These are phyloP conservation scores for Scedosporium dehoogii DNA, from an alignment of 2,329 filamentous ascomycete genomes.

Conservation along the genomic window DNA sequence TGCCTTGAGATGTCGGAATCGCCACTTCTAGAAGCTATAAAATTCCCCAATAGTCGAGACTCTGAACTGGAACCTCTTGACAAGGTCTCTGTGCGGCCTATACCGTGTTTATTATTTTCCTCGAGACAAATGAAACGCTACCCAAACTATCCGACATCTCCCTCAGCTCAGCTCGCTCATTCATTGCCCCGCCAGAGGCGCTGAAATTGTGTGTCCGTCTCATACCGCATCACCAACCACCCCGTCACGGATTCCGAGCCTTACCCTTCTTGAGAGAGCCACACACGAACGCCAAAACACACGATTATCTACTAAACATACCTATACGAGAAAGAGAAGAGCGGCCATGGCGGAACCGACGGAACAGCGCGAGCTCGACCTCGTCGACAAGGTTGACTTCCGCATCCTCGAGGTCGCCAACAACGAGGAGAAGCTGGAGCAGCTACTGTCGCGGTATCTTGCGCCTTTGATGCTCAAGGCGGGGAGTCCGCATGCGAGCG, in stretches of 20 bases:
- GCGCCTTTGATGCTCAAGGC: conserved; percentile 78
- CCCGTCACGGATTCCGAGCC: too few relatives aligned
- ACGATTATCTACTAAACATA: background rate
- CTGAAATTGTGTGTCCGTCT: background rate
- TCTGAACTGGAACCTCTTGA: too few relatives aligned
- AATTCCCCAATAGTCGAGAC: background rate
- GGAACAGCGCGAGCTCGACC: conserved; percentile 65
- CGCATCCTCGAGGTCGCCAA: conserved; percentile 70
- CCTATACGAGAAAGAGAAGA: background rate
- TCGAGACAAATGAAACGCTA: too few relatives aligned
- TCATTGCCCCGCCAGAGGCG: background rate
- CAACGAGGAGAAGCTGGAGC: conserved; percentile 72
- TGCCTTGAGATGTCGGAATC: background rate
- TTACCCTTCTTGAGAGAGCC: too few relatives aligned
- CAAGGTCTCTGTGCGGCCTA: background rate
- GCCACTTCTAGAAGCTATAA: background rate
- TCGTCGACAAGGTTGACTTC: conserved; percentile 79
- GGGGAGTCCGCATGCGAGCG: conserved; percentile 66
- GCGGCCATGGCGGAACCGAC: conserved; percentile 26
- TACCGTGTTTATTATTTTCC: too few relatives aligned
- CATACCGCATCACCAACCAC: background rate
- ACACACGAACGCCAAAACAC: too few relatives aligned
- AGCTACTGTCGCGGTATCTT: conserved; percentile 69
- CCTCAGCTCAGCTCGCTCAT: too few relatives aligned
- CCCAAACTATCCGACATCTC: too few relatives aligned